Base-by-base conservation (phyloP, 495 filamentous ascomycete species). In the Penicillium paradoxum region DNA sequence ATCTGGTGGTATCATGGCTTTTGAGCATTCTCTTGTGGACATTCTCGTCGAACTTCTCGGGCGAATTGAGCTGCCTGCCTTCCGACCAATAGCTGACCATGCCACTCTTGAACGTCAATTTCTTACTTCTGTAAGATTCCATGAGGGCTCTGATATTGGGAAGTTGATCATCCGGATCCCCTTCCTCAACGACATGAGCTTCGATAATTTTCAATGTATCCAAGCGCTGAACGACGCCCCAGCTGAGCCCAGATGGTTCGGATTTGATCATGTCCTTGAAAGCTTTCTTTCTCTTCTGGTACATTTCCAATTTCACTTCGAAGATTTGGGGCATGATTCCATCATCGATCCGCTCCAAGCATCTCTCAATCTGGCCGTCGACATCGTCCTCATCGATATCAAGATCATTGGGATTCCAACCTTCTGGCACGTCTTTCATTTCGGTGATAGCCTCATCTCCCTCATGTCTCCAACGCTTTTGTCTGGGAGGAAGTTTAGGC, bases 331-430 rank as follows among this genome's bases (percentile, higher is more conserved):
- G 47, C 24, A 56, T 24, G 10, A 56, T 51, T 22, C 39, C 25
- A n/a, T 56, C 47, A 6, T 30, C 24, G 8, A 56, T 51, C 18
- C 53, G 51, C 17, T 45, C 46, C 3, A 38, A 10, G n/a, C 42
- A 45, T 34, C 53, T 29, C 13, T 33, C 24, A 21, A 56, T 49
- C 17, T 56, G 47, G 24, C 32, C 41, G 6, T 56, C 53, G 22
- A 56, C 27, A 5, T 56, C 46, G 6, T 44, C 18, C 13, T 45
- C 18, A 1, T 45, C 18, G 6, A 56, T 22, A 40, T 56, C 53
- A 2, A 18, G 25, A 4, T 56, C 53, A 13, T 44, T 33, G 17
- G 38, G 6, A 17, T 39, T 45, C 36, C 36, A 41, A 18, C 36
- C 47, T 41, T 50, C 27, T 5, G 45, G 45, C 0, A 36, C 45